phyloP scores from a whole-genome alignment of 75 land plant species.

The Chamaecyparis obtusa region DNA sequence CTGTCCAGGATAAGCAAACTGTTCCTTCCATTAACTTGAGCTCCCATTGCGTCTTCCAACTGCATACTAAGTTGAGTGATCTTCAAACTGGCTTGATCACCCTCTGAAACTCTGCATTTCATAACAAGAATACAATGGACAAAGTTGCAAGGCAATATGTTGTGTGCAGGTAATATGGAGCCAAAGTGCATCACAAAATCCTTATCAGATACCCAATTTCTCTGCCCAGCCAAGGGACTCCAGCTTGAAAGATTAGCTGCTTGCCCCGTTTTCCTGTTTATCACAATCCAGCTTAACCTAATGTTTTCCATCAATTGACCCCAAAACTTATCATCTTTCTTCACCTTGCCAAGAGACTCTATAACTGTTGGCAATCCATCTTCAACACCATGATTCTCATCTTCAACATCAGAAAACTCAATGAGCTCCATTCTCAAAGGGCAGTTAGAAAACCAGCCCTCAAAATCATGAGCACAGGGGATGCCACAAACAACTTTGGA shows the following conservation, averaged over 20 bases:
- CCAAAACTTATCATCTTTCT: constrained; percentile 24
- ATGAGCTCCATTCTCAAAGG: constrained; percentile 39
- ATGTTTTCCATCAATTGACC: constrained; percentile 22
- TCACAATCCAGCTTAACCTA: constrained; percentile 37
- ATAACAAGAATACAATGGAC: constrained; percentile 25
- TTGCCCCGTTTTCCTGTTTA: constrained; percentile 23
- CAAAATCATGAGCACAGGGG: constrained; percentile 14
- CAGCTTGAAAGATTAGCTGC: constrained; percentile 37
- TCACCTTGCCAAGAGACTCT: constrained; percentile 5
- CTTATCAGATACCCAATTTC: constrained; percentile 30
- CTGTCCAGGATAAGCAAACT: constrained; percentile 11
- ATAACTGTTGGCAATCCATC: neutral
- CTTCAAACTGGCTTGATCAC: neutral
- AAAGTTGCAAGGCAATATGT: neutral
- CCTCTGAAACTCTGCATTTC: constrained; percentile 14
- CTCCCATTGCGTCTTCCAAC: constrained; percentile 27
- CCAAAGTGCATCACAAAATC: constrained; percentile 27
- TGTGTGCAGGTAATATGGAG: constrained; percentile 20
- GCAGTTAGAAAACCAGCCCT: constrained; percentile 35
- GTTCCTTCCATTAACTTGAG: constrained; percentile 25
- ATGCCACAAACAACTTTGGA: constrained; percentile 24
- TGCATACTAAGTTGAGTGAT: constrained; percentile 37
- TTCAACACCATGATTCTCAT: constrained; percentile 10
- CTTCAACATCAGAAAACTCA: neutral
- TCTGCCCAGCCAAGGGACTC: constrained; percentile 26